Evolutionary conservation across 208 protist genomes (phyloP), one percentile per base, ranked within the genome.

Genomic region (Novymonas esmeraldas): DNA sequence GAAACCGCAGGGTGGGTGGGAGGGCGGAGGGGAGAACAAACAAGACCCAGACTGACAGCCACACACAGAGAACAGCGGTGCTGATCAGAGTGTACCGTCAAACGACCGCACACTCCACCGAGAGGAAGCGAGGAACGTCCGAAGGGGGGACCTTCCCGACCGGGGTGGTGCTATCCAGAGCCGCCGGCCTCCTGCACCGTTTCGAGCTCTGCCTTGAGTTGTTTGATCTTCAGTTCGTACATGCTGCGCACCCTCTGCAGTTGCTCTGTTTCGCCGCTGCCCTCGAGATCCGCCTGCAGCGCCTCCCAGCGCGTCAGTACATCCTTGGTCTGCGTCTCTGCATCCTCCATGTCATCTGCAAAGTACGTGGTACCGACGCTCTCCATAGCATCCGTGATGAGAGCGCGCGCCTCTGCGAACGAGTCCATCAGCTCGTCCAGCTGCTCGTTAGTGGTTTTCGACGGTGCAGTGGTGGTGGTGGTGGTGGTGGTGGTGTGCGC

Each of bases 341-440:
- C 89, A 50, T 94, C 89, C 26, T 89, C 68, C 22, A 92, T 80
- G 51, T 94, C 89, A 3, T 92, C 89, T 11, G 52, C 48, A 44
- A 84, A 89, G 64, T 94, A 94, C 0, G 81, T 82, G 14, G 83
- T 87, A 33, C 89, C 85, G 5, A 79, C 64, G 28, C 81, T 90
- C 20, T 94, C 89, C 28, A 67, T 73, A 0, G 89, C 78, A 33
- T 94, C 89, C 16, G 59, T 57, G 31, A 90, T 90, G 14, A 94
- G 71, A 58, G 86, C 85, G 1, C 83, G 72, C 3, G 89, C 77
- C 63, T 94, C 85, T 1, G 58, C 76, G 62, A 92, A 92, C 2
- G 58, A 57, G 2, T 92, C 85, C 71, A 85, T 85, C 28, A 91
- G 49, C 14, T 84, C 80, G 28, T 76, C 78, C 20, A 94, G 39